These are phyloP conservation scores for Rhododendron kiyosumense DNA, from an alignment of 148 eudicot genomes.

Conservation along the genomic window DNA sequence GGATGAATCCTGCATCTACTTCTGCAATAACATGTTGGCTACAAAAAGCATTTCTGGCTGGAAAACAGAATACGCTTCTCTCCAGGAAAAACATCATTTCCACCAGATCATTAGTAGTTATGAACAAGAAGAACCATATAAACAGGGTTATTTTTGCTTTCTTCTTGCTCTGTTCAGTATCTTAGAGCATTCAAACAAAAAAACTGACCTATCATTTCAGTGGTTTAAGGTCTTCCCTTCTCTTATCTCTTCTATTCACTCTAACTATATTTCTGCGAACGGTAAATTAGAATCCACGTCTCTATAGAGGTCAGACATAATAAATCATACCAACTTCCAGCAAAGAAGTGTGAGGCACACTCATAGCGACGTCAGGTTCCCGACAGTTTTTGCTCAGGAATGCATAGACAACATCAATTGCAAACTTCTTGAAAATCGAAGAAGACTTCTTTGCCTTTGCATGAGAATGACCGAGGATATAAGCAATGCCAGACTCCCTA, in stretches of 20 bases:
- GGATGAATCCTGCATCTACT: neutral
- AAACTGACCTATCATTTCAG: neutral
- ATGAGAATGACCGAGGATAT: conserved; percentile 55
- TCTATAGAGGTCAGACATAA: conserved; percentile 32
- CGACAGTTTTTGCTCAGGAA: conserved; percentile 60
- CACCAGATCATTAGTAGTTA: neutral
- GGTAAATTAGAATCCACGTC: neutral
- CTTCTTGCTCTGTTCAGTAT: neutral
- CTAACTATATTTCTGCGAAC: neutral
- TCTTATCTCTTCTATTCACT: neutral
- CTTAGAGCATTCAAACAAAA: neutral
- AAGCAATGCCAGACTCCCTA: conserved; percentile 49
- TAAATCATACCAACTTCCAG: conserved; percentile 75
- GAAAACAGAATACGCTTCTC: neutral
- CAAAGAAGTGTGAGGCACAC: conserved; percentile 55
- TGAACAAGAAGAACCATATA: neutral
- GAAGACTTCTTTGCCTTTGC: conserved; percentile 55
- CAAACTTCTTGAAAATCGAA: conserved; percentile 41
- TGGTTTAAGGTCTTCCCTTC: neutral
- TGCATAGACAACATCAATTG: conserved; percentile 47
- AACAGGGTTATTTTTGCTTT: neutral
- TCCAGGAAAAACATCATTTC: neutral
- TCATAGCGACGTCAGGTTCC: conserved; percentile 50
- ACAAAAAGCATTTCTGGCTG: neutral
- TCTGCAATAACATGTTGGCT: neutral